Evolutionary conservation across 1,139 yeast genomes (phyloP), one percentile per base, ranked within the genome.

Genomic region (Saccharomyces pastorianus): DNA sequence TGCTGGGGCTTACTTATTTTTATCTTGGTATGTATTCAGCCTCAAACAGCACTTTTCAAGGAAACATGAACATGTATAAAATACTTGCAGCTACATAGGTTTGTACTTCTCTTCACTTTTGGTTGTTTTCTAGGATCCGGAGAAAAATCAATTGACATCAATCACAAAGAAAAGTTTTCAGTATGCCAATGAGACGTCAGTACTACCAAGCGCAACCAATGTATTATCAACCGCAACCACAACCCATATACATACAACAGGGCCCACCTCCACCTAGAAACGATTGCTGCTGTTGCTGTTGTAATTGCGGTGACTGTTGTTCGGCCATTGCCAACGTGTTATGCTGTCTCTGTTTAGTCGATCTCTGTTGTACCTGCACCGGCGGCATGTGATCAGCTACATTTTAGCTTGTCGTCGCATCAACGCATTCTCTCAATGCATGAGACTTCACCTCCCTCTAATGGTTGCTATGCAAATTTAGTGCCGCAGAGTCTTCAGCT

Each of bases 211-310:
- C 29, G 4, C 49, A 47, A 31, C 34, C 29, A 17, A 47, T 47
- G 49, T 47, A 47, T 20, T 28, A 31, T 17, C 49, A 28, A 28
- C 49, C 31, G 11, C 49, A 26, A 27, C 34, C 47, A 1, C 58
- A 56, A 25, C 58, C 58, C n/a, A 53, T 56, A 6, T 56, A 56
- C 50, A 34, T 56, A 14, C 58, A 56, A 41, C 58, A 56, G 20
- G 49, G 50, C 23, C 58, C 56, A 25, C 55, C 54, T 9, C 55
- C 53, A 26, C 31, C 44, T 6, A 38, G 49, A 17, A 52, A 46
- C 9, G 47, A 44, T 26, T 20, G 23, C 23, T 29, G 53, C 29
- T 55, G 57, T 41, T 38, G 44, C 13, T 38, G 44, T 38, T 38
- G 44, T 2, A 38, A 38, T 11, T 38, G 49, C 3, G 49, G 34